Percentiles rank a stretch among this genome's conserved stretches.
Evolutionary conservation across 179 eudicot species (phyloP).

Genomic region (Nepenthes alata): DNA sequence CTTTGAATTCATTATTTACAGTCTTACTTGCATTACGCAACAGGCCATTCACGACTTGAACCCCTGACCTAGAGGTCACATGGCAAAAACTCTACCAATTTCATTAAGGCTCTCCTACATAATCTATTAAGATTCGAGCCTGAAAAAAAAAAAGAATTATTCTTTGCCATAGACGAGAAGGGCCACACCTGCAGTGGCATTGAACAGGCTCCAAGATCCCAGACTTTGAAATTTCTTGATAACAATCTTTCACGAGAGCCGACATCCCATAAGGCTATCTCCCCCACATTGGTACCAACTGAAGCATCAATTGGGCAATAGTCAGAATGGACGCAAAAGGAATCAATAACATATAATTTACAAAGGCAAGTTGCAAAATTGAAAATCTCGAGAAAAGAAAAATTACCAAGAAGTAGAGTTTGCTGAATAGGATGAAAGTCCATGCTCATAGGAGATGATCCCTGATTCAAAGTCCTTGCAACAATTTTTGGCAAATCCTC

Average conservation of each 20-base stretch:
- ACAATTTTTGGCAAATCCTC: slow-evolving; percentile 76
- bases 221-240: slow-evolving; percentile 62
- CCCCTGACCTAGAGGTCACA: too few relatives aligned
- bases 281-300: slow-evolving; percentile 93
- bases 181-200: slow-evolving; percentile 61
- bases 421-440: slow-evolving; percentile 76
- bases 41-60: too few relatives aligned
- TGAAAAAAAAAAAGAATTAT: background rate
- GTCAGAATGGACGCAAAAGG: background rate
- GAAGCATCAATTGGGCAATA: slow-evolving; percentile 11
- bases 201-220: slow-evolving; percentile 69
- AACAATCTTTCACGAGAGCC: slow-evolving; percentile 65
- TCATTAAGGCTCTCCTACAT: too few relatives aligned
- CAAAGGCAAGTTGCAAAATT: background rate
- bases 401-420: slow-evolving; percentile 61
- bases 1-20: too few relatives aligned
- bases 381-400: background rate
- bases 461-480: slow-evolving; percentile 61
- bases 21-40: too few relatives aligned
- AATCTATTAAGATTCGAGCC: too few relatives aligned
- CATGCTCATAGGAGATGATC: slow-evolving; percentile 89
- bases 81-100: too few relatives aligned
- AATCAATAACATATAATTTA: background rate
- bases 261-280: slow-evolving; percentile 77
- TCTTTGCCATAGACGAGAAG: background rate